A percentile compares a stretch with the other conserved stretches of the same genome.
These are phyloP conservation scores for Didymella pomorum DNA, from an alignment of 2,329 filamentous ascomycete species.

Conservation along the genomic window DNA sequence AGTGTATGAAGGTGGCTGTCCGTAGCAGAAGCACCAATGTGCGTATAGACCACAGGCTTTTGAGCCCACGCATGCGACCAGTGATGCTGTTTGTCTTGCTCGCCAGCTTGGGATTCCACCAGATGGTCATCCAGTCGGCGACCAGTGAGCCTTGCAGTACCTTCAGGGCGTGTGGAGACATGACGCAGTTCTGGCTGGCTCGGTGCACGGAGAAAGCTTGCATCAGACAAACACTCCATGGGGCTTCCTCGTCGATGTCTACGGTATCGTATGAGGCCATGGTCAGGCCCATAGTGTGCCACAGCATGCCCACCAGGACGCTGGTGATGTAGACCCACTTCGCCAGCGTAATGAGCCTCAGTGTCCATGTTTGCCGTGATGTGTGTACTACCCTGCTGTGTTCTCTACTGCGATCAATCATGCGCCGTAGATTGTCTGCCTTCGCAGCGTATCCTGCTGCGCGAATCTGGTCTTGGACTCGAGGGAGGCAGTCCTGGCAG, in stretches of 20 bases:
- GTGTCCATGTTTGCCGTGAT: slow-evolving; percentile 55
- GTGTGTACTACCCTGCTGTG: slow-evolving; percentile 31
- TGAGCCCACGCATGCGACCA: slow-evolving; percentile 63
- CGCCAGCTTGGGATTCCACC: slow-evolving; percentile 75
- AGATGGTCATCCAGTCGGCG: slow-evolving; percentile 62
- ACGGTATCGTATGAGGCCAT: slow-evolving; percentile 25
- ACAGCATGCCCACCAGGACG: slow-evolving; percentile 44
- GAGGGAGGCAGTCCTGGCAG: slow-evolving; percentile 80
- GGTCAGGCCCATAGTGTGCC: slow-evolving; percentile 45
- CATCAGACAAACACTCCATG: slow-evolving; percentile 31
- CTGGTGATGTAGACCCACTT: slow-evolving; percentile 52
- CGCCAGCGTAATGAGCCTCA: slow-evolving; percentile 56
- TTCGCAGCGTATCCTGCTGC: slow-evolving; percentile 81
- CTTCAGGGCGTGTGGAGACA: slow-evolving; percentile 27
- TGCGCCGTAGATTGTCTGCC: slow-evolving; percentile 78
- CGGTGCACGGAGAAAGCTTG: slow-evolving; percentile 31
- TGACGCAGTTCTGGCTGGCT: slow-evolving; percentile 41
- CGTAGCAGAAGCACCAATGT: slow-evolving; percentile 65
- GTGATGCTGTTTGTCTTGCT: slow-evolving; percentile 67
- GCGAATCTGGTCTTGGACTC: slow-evolving; percentile 73
- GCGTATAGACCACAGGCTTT: slow-evolving; percentile 73
- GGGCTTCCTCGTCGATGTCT: slow-evolving; percentile 13
- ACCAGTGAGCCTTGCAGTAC: slow-evolving; percentile 51
- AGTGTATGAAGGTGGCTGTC: slow-evolving; percentile 50
- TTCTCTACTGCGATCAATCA: slow-evolving; percentile 68